Conservation (phyloP, 2,329 filamentous ascomycete species). For the Epicoccum nigrum region DNA sequence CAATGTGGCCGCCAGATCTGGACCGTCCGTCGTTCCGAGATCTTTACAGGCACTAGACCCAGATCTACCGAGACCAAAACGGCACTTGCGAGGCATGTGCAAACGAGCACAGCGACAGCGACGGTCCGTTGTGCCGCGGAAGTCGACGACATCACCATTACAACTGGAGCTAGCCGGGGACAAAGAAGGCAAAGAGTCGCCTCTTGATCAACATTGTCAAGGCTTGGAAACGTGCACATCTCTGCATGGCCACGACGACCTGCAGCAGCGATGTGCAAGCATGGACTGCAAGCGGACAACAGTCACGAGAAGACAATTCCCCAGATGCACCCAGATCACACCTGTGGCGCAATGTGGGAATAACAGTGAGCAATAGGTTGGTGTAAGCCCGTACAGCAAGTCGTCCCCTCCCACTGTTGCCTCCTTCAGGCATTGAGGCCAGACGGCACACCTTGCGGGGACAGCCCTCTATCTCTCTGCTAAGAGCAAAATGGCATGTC, state of each 20-base stretch:
- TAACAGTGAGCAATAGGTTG: conserved; percentile 23
- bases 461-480: conserved; percentile 10
- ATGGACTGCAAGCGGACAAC: conserved; percentile 2
- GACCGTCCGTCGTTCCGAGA: conserved; percentile 16
- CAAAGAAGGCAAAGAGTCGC: background rate
- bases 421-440: conserved; percentile 13
- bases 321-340: conserved; percentile 6
- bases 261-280: background rate
- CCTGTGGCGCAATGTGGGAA: conserved; percentile 17
- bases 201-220: conserved; percentile 11
- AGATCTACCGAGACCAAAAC: background rate
- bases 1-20: conserved; percentile 11
- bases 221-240: background rate
- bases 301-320: conserved; percentile 18
- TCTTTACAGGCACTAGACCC: conserved; percentile 9
- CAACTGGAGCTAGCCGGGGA: background rate
- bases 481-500: conserved; percentile 14
- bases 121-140: conserved; percentile 22
- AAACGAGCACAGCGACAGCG: background rate
- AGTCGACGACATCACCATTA: conserved; percentile 13
- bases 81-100: background rate
- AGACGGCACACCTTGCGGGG: conserved; percentile 19
- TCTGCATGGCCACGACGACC: conserved; percentile 2
- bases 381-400: conserved; percentile 20
- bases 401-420: conserved; percentile 22